These are phyloP conservation scores for Ophiostoma quercus DNA, from an alignment of 2,329 filamentous ascomycete genomes.

Conservation along the genomic window DNA sequence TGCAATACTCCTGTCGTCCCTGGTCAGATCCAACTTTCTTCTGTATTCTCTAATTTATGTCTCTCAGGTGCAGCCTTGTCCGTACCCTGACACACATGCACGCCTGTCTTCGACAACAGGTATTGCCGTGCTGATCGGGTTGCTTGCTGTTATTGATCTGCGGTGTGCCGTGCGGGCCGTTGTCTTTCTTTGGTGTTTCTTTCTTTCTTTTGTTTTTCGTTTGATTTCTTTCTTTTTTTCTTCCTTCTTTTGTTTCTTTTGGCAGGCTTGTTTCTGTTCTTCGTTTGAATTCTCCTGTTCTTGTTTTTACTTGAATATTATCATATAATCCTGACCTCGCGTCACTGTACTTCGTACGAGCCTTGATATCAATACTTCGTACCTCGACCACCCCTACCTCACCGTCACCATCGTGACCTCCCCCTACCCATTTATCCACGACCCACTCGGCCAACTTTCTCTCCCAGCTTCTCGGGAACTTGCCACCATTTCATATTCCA, in stretches of 20 bases:
- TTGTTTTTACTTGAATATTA: background rate
- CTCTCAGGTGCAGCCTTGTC: slow-evolving; percentile 2
- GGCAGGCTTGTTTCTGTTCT: background rate
- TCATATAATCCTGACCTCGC: background rate
- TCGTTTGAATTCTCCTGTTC: background rate
- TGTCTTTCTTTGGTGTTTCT: background rate
- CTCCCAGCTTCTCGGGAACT: slow-evolving; percentile 4
- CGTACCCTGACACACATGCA: background rate
- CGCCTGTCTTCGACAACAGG: background rate
- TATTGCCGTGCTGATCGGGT: background rate
- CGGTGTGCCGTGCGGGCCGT: slow-evolving; percentile 24
- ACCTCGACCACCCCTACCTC: background rate
- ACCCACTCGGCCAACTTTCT: slow-evolving; percentile 9
- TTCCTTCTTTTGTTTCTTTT: slow-evolving; percentile 1
- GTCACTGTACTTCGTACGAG: background rate
- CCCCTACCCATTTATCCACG: slow-evolving; percentile 1
- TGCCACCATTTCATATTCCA: background rate
- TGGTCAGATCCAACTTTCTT: too few species aligned
- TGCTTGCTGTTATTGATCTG: slow-evolving; percentile 19
- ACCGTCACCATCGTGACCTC: slow-evolving; percentile 3
- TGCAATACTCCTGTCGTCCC: background rate
- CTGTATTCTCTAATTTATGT: background rate
- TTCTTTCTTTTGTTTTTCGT: background rate
- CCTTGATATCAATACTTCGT: too few species aligned
- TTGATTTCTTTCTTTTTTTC: background rate